phyloP scores from a whole-genome alignment of 352 stramenopile species.

The Globisporangium carolinianum region DNA sequence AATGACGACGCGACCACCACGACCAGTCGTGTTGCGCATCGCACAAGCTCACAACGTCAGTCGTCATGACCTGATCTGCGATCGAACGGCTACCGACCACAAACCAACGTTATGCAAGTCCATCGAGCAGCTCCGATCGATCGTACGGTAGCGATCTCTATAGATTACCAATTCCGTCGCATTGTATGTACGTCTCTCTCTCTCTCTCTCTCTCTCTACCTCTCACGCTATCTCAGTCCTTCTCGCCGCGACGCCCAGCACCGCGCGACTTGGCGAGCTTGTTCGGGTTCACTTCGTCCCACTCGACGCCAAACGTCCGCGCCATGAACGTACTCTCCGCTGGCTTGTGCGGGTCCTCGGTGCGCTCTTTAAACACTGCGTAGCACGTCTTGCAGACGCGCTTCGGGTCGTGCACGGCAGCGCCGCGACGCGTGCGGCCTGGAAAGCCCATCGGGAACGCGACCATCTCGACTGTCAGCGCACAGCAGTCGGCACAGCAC shows the following conservation, averaged over 20 bases:
- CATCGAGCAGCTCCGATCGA: too few species aligned
- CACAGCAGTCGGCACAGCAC: constrained; percentile 65
- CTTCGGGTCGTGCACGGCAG: constrained; percentile 56
- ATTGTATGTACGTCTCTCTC: background rate
- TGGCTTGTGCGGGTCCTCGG: constrained; percentile 52
- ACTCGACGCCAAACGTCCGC: constrained; percentile 81
- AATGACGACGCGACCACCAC: too few species aligned
- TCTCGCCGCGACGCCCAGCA: constrained; percentile 56
- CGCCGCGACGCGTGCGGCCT: constrained; percentile 58
- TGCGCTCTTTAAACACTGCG: constrained; percentile 79
- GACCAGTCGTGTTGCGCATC: too few species aligned
- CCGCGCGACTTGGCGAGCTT: constrained; percentile 47
- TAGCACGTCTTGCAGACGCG: constrained; percentile 85
- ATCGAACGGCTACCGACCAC: too few species aligned
- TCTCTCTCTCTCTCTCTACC: constrained; percentile 4
- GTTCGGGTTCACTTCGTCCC: constrained; percentile 87
- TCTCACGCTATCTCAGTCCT: constrained; percentile 10
- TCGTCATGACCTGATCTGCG: too few species aligned
- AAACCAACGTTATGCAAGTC: too few species aligned
- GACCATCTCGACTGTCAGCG: constrained; percentile 60
- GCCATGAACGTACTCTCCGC: constrained; percentile 63
- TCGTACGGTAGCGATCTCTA: background rate
- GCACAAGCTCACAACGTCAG: too few species aligned
- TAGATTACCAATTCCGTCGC: background rate
- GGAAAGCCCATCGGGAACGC: constrained; percentile 84